These are phyloP conservation scores for Pseudonitzschia multistriata DNA, from an alignment of 108 stramenopile genomes.

Conservation along the genomic window DNA sequence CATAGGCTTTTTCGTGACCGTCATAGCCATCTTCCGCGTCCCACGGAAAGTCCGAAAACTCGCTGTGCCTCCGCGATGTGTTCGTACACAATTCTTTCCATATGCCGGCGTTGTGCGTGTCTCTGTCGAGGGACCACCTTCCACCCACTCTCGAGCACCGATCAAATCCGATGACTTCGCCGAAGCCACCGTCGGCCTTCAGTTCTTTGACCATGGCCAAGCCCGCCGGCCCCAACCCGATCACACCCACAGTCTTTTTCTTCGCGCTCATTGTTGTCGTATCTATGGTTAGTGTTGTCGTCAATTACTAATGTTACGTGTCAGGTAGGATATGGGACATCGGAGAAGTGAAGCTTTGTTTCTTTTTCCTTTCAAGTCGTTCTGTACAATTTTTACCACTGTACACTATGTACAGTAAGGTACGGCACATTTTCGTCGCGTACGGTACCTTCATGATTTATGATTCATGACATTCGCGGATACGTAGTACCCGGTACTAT, in stretches of 20 bases:
- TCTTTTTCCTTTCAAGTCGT: too few species aligned
- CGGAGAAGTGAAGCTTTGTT: too few species aligned
- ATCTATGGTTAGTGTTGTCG: background rate
- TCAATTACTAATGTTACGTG: too few species aligned
- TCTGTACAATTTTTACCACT: too few species aligned
- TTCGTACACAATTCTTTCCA: conserved; percentile 17
- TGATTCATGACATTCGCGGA: too few species aligned
- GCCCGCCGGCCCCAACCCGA: conserved; percentile 17
- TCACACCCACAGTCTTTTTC: conserved; percentile 10
- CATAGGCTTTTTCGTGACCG: conserved; percentile 6
- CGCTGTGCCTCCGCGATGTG: background rate
- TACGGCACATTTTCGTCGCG: too few species aligned
- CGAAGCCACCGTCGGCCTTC: background rate
- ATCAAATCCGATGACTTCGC: conserved; percentile 13
- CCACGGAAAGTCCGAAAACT: conserved; percentile 24
- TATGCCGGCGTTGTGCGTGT: background rate
- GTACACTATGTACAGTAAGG: too few species aligned
- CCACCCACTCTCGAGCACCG: conserved; percentile 7
- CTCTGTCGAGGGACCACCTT: conserved; percentile 2
- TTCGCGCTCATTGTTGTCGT: background rate
- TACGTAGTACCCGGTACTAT: too few species aligned
- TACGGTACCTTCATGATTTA: too few species aligned
- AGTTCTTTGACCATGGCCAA: conserved; percentile 14
- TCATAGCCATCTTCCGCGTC: background rate
- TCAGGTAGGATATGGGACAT: too few species aligned